These are phyloP conservation scores for Termitomyces sp. DNA, from an alignment of 768 basidiomycete species.

Conservation along the genomic window DNA sequence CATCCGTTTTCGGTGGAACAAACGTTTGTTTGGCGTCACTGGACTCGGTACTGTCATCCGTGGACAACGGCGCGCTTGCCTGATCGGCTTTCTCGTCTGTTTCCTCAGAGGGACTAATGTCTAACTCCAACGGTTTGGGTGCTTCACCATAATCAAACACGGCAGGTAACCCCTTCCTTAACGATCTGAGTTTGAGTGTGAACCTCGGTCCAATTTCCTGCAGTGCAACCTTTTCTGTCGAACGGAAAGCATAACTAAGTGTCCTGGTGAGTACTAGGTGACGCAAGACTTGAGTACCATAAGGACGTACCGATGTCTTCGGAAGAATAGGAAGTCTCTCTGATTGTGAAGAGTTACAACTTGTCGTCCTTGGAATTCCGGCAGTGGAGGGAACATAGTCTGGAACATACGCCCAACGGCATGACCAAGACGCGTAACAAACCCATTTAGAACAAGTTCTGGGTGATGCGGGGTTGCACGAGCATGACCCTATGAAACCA, in stretches of 20 bases:
- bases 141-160: conserved; percentile 65
- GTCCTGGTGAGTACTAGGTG: background rate
- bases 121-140: conserved; percentile 51
- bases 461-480: conserved; percentile 89
- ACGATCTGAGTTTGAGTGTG: conserved; percentile 86
- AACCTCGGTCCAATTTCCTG: conserved; percentile 99
- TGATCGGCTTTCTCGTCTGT: conserved; percentile 22
- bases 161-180: conserved; percentile 84
- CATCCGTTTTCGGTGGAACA: conserved; percentile 63
- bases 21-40: conserved; percentile 23
- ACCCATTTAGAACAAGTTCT: conserved; percentile 91
- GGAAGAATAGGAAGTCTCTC: conserved; percentile 96
- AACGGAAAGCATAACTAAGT: conserved; percentile 83
- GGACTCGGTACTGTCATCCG: conserved; percentile 13
- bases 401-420: conserved; percentile 94
- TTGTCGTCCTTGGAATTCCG: conserved; percentile 93
- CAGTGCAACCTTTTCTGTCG: conserved; percentile 82
- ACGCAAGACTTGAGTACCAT: background rate
- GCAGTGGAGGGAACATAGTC: conserved; percentile 90
- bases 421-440: conserved; percentile 91
- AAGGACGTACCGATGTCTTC: conserved; percentile 75
- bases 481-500: conserved; percentile 71
- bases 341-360: conserved; percentile 97
- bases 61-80: conserved; percentile 18
- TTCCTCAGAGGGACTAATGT: conserved; percentile 29